Evolutionary conservation across 768 basidiomycete genomes (phyloP).

Genomic region (Suillus occidentalis): DNA sequence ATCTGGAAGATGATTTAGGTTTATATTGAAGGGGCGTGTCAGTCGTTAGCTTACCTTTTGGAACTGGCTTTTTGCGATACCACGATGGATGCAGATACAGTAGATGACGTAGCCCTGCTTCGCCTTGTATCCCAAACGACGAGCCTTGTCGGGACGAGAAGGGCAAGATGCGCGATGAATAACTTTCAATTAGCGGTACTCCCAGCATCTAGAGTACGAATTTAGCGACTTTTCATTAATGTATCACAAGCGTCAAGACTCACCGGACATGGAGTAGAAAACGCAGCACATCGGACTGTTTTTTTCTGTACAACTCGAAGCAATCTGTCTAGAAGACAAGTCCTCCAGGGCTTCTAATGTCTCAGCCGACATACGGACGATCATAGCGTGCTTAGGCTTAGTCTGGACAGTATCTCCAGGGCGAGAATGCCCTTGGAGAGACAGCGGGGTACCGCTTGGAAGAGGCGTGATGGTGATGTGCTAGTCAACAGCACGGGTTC

Average conservation of each 20-base stretch:
- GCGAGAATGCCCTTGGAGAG: constrained; percentile 57
- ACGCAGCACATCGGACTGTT: constrained; percentile 95
- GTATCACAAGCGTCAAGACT: constrained; percentile 23
- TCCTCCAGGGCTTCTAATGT: constrained; percentile 67
- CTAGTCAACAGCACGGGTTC: not conserved
- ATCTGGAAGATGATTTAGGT: constrained; percentile 44
- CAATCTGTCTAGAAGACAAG: constrained; percentile 39
- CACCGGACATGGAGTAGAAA: constrained; percentile 97
- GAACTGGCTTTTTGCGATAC: constrained; percentile 98
- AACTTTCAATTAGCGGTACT: constrained; percentile 97
- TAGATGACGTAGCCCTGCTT: constrained; percentile 99
- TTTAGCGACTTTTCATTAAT: constrained; percentile 6
- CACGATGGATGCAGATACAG: constrained; percentile 93
- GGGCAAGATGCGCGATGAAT: constrained; percentile 98
- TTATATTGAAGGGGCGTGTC: not conserved
- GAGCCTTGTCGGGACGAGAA: constrained; percentile 98
- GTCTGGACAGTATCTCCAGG: constrained; percentile 57
- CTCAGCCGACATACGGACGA: constrained; percentile 73
- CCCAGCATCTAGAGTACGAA: constrained; percentile 75
- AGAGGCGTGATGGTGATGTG: constrained; percentile 56
- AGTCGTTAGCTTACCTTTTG: constrained; percentile 69
- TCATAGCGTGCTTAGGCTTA: constrained; percentile 70
- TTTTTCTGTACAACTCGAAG: constrained; percentile 98
- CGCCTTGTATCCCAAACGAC: constrained; percentile 98
- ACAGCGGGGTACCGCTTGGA: constrained; percentile 51